Base-by-base conservation (phyloP, 768 basidiomycete species). In the Suillus variegatus region DNA sequence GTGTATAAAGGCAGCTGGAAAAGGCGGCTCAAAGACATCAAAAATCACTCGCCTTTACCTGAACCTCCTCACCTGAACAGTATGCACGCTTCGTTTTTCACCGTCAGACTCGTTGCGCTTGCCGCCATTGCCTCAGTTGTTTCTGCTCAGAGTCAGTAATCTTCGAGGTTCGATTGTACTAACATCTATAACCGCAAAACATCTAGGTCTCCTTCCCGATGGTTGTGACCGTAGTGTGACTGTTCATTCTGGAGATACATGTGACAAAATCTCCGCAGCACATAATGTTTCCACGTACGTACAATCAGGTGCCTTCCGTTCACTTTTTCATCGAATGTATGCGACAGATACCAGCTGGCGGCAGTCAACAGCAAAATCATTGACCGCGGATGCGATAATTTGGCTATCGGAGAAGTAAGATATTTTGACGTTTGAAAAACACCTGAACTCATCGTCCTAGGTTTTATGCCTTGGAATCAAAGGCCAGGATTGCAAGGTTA, bases 261-360 rank as follows among this genome's bases (percentile, higher is more conserved):
- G 89, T 74, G 82, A 86, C 71, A 73, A 66, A 38, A 88, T 88
- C 71, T 86, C 82, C 32, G 79, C 78, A 6, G 78, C 81, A 6
- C 72, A 82, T 64, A 79, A 79, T 65, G 81, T 80, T 36, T 85
- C 85, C 9, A 84, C 83, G 79, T 89, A 71, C 68, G 78, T 70
- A 36, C 18, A 55, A 52, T 63, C 52, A 46, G 51, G 14, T 63
- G 6, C 54, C 14, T 7, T 6, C 1, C 4, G 16, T 67, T 40
- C 32, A 40, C 38, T 25, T 40, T 22, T 25, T 58, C 56, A 58
- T 58, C 14, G 13, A 40, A 52, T 28, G 16, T 38, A 51, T 65
- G 84, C 82, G 0, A 93, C 9, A 87, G 86, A 0, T 87, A 81
- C 77, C 89, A 91, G 74, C 83, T 91, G 65, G 82, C 83, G 28